Evolutionary conservation across 2,329 filamentous ascomycete species (phyloP), one percentile per base, ranked within the genome.

Genomic region (Didymellaceae sp.): DNA sequence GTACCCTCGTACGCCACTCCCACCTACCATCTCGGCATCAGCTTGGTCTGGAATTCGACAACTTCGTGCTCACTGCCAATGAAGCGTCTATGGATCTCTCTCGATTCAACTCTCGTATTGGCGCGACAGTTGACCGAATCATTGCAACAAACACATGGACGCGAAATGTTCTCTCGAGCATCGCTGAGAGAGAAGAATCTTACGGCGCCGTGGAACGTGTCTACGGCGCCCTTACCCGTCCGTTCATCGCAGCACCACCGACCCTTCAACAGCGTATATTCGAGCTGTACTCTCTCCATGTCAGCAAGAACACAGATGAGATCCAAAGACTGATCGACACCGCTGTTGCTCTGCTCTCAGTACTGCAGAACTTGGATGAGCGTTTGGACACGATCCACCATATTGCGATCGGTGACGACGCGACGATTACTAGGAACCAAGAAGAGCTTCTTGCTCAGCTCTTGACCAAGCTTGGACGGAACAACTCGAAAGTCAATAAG

Each of bases 81-180:
- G 78, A 81, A 37, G 85, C 87, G 1, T 84, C 87, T 4, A 78
- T 80, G 34, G 85, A 89, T 47, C 78, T 94, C 4, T 86, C 87
- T 54, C 82, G 80, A 50, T 94, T 92, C 79, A 92, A 92, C 73
- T 85, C 83, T 0, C 86, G 88, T 59, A 86, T 92, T 57, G 88
- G 88, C 4, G 81, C 84, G 9, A 86, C 87, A 1, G 85, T 92
- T 26, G 89, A 93, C 64, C 83, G 83, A 26, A 85, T 92, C 40
- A 86, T 92, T 52, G 82, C 80, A 55, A 90, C 88, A 47, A 91
- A 90, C 64, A 82, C 83, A 45, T 91, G 87, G 87, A 92, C 89
- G 0, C 81, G 86, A 38, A 80, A 85, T 13, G 85, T 87, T 35
- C 81, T 91, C 37, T 82, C 87, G 59, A 82, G 82, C 6, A 77